Evolutionary conservation across 179 eudicot species (phyloP).

Genomic region (Patellifolia procumbens): DNA sequence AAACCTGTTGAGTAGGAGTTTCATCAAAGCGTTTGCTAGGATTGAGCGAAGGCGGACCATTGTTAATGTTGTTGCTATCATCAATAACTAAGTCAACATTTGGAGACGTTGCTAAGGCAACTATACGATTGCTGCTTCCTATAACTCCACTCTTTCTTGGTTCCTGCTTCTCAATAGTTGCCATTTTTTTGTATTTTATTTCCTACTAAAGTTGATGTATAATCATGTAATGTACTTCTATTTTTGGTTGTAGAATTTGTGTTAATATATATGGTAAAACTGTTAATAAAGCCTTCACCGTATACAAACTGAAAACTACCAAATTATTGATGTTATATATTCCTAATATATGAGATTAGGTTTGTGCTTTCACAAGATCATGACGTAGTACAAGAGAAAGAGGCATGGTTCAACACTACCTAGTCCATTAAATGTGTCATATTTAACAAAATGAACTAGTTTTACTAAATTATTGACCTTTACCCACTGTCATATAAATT

Average conservation of each 20-base stretch:
- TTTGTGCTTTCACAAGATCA: neutral
- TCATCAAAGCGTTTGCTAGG: conserved; percentile 27
- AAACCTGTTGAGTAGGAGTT: conserved; percentile 18
- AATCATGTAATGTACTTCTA: neutral
- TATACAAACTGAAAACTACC: neutral
- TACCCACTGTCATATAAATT: neutral
- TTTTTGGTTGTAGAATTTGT: neutral
- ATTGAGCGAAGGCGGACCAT: conserved; percentile 14
- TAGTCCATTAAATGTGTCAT: conserved; percentile 3
- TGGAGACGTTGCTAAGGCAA: conserved; percentile 14
- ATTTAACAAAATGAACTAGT: neutral
- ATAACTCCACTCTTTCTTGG: conserved; percentile 11
- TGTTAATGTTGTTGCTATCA: neutral
- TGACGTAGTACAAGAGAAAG: neutral
- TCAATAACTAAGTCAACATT: neutral
- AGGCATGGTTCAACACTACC: conserved; percentile 15
- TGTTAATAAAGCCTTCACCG: conserved; percentile 22
- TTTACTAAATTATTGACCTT: neutral
- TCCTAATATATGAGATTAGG: neutral
- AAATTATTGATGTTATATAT: neutral
- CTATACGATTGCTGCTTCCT: conserved; percentile 41
- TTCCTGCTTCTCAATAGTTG: conserved; percentile 21
- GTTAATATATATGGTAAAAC: neutral
- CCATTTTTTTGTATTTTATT: neutral
- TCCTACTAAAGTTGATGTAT: neutral